Conservation (phyloP, 148 eudicot genomes). For the Rhododendron griersonianum region DNA sequence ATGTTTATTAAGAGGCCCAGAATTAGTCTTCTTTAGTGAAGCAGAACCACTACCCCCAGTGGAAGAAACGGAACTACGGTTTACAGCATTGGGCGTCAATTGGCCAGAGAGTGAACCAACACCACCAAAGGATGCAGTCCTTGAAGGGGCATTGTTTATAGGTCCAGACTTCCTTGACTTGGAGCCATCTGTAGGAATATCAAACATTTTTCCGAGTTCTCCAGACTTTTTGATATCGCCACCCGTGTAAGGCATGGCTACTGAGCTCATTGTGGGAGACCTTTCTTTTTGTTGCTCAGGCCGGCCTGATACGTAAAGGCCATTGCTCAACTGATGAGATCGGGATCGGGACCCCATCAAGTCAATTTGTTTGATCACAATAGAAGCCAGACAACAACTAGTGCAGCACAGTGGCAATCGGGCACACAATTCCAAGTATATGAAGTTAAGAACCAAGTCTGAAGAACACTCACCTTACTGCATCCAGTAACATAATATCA, state of each 20-base stretch:
- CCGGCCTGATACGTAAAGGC: constrained; percentile 86
- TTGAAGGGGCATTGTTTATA: constrained; percentile 55
- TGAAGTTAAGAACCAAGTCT: constrained; percentile 21
- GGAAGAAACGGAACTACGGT: constrained; percentile 41
- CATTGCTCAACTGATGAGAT: constrained; percentile 91
- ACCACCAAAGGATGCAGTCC: constrained; percentile 80
- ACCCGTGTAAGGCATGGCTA: constrained; percentile 89
- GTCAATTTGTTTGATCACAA: constrained; percentile 9
- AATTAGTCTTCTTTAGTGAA: constrained; percentile 71
- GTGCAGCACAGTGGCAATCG: not conserved
- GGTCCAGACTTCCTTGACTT: constrained; percentile 88
- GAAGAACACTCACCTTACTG: constrained; percentile 17
- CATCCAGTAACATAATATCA: not conserved
- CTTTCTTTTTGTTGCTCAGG: constrained; percentile 95
- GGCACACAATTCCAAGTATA: not conserved
- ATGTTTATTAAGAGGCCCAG: constrained; percentile 84
- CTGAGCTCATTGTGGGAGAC: constrained; percentile 84
- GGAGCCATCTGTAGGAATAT: constrained; percentile 67
- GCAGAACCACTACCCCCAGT: constrained; percentile 50
- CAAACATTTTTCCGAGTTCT: constrained; percentile 96
- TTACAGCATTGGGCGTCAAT: constrained; percentile 43
- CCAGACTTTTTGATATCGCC: constrained; percentile 94
- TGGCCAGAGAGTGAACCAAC: constrained; percentile 87
- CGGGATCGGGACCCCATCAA: constrained; percentile 87
- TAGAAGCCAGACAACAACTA: constrained; percentile 21